A percentile compares a stretch with the other conserved stretches of the same genome.
Conservation (phyloP, 345 rosid species). For the Euclidium syriacum region DNA sequence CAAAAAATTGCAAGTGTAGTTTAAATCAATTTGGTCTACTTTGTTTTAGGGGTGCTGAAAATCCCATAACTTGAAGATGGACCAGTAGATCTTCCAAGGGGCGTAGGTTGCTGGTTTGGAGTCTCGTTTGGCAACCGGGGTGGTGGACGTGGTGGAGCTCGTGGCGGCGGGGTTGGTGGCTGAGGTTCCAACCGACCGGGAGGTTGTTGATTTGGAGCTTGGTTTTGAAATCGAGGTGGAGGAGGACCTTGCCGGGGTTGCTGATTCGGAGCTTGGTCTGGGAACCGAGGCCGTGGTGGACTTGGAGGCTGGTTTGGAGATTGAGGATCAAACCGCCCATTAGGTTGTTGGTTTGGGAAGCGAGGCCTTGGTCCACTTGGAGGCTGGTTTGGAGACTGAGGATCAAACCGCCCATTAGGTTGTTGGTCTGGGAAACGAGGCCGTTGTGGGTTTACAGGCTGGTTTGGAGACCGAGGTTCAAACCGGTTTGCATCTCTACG, state of each 20-base stretch:
- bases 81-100: slow-evolving; percentile 25
- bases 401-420: slow-evolving; percentile 24
- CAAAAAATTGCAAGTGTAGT: background rate
- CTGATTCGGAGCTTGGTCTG: slow-evolving; percentile 18
- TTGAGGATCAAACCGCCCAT: slow-evolving; percentile 28
- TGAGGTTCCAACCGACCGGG: slow-evolving; percentile 24
- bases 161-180: slow-evolving; percentile 21
- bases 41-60: slow-evolving; percentile 43
- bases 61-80: slow-evolving; percentile 45
- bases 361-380: slow-evolving; percentile 1
- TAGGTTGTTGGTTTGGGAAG: slow-evolving; percentile 16
- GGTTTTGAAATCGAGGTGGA: slow-evolving; percentile 22
- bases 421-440: slow-evolving; percentile 23
- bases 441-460: slow-evolving; percentile 3
- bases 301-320: slow-evolving; percentile 17
- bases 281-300: slow-evolving; percentile 16
- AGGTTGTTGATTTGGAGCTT: slow-evolving; percentile 28
- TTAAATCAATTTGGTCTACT: slow-evolving; percentile 4
- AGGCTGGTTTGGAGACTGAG: slow-evolving; percentile 24
- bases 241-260: slow-evolving; percentile 27
- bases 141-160: slow-evolving; percentile 22
- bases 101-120: slow-evolving; percentile 16
- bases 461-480: slow-evolving; percentile 25
- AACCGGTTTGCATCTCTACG: slow-evolving; percentile 18
- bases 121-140: slow-evolving; percentile 25